A percentile compares a stretch with the other conserved stretches of the same genome.
phyloP scores from a whole-genome alignment of 78 protist species.

The Polysphondylium violaceum region DNA sequence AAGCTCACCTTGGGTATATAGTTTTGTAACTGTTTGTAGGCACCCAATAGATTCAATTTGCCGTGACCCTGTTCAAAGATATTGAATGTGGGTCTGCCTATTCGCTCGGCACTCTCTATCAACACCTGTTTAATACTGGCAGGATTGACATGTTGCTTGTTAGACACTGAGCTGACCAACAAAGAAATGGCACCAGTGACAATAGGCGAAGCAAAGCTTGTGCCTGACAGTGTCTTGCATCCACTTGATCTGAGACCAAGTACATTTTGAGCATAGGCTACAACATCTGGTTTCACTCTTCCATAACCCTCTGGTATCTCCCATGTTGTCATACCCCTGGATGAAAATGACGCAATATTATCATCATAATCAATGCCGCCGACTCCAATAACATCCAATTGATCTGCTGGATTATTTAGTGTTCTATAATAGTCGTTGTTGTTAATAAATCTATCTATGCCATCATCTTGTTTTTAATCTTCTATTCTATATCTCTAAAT shows the following conservation, averaged over 20 bases:
- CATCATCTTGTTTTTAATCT: background rate
- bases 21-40: conserved; percentile 11
- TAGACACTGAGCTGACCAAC: conserved; percentile 2
- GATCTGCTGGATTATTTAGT: conserved; percentile 97
- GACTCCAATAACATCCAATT: conserved; percentile 97
- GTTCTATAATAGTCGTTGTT: conserved; percentile 78
- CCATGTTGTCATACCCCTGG: conserved; percentile 96
- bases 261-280: conserved; percentile 85
- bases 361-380: conserved; percentile 87
- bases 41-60: conserved; percentile 56
- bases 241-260: conserved; percentile 24
- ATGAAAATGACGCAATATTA: conserved; percentile 71
- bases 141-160: conserved; percentile 70
- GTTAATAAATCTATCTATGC: background rate
- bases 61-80: conserved; percentile 94
- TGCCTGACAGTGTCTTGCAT: conserved; percentile 92
- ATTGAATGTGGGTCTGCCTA: conserved; percentile 27
- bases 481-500: background rate
- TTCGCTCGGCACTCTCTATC: conserved; percentile 66
- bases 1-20: conserved; percentile 79
- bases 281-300: conserved; percentile 96
- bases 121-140: conserved; percentile 89
- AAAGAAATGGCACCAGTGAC: conserved; percentile 93
- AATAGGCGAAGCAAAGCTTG: conserved; percentile 96
- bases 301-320: conserved; percentile 97